phyloP scores from a whole-genome alignment of 2,329 filamentous ascomycete genomes.

The Pyricularia sp. region DNA sequence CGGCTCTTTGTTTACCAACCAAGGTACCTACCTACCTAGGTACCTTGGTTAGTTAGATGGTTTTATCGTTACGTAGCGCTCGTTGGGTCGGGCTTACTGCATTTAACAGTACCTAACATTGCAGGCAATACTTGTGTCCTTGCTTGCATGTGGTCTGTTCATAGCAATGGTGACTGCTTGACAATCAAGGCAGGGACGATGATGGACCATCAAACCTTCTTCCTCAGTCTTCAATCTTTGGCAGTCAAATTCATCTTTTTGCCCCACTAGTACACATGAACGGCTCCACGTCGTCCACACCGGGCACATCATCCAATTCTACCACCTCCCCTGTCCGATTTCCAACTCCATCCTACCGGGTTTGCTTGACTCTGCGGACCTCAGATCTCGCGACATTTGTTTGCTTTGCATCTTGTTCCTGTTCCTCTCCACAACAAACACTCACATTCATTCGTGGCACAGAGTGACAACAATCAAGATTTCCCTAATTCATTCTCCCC shows the following conservation, averaged over 20 bases:
- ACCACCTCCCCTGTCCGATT: not conserved
- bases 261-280: not conserved
- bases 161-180: not conserved
- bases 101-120: too few relatives aligned
- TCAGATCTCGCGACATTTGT: not conserved
- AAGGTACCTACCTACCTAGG: not conserved
- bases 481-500: not conserved
- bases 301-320: not conserved
- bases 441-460: not conserved
- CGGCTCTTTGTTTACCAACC: not conserved
- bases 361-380: not conserved
- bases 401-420: not conserved
- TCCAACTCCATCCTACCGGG: not conserved
- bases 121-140: not conserved
- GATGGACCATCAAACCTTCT: not conserved
- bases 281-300: not conserved
- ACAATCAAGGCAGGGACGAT: not conserved
- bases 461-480: not conserved
- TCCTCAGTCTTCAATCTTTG: not conserved
- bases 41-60: too few relatives aligned
- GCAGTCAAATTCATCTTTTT: not conserved
- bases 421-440: not conserved
- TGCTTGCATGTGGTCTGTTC: not conserved
- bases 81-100: not conserved
- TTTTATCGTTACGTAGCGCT: too few relatives aligned